Evolutionary conservation across 441 rosid species (phyloP).

Genomic region (Adansonia madagascariensis): DNA sequence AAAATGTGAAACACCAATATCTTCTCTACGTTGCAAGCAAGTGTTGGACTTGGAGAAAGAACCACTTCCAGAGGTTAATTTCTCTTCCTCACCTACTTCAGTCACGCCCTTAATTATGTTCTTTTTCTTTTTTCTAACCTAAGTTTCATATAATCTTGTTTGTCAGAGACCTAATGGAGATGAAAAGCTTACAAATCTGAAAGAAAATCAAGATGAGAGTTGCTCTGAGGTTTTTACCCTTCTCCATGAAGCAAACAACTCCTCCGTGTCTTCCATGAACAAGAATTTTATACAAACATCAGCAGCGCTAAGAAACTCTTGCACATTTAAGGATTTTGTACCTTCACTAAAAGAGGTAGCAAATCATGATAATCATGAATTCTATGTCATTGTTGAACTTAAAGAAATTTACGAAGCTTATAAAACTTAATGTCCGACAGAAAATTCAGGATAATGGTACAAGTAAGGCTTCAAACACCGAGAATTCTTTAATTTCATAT

Average conservation of each 20-base stretch:
- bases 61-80: conserved; percentile 62
- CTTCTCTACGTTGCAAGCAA: conserved; percentile 52
- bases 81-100: conserved; percentile 19
- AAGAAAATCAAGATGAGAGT: conserved; percentile 63
- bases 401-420: conserved; percentile 41
- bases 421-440: conserved; percentile 45
- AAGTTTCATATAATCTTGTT: conserved; percentile 20
- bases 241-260: conserved; percentile 55
- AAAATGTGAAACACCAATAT: conserved; percentile 44
- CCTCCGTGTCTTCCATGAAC: conserved; percentile 56
- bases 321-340: conserved; percentile 60
- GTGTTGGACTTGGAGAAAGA: conserved; percentile 67
- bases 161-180: conserved; percentile 55
- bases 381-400: conserved; percentile 37
- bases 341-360: conserved; percentile 53
- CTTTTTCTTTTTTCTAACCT: conserved; percentile 21
- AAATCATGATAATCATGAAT: conserved; percentile 35
- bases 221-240: conserved; percentile 62
- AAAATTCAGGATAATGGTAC: conserved; percentile 45
- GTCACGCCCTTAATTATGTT: conserved; percentile 19
- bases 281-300: conserved; percentile 39
- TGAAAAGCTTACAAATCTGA: conserved; percentile 47
- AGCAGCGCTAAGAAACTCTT: conserved; percentile 40
- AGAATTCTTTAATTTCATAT: conserved; percentile 37
- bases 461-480: conserved; percentile 50